Evolutionary conservation across 306 rosid species (phyloP).

Genomic region (Cicer chorassanicum): DNA sequence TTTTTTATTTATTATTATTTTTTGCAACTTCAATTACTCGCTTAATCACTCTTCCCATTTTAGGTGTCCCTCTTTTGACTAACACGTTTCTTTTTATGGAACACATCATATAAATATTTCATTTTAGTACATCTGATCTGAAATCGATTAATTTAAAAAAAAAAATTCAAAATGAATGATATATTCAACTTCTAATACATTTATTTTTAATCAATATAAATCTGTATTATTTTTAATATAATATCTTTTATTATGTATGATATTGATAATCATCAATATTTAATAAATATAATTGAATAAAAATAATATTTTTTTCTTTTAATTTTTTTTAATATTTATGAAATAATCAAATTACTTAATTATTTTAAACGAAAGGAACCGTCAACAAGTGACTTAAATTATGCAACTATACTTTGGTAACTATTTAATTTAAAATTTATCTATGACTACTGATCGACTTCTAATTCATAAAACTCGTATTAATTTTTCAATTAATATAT

Average conservation of each 20-base stretch:
- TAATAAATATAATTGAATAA: too few relatives aligned
- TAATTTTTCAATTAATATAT: too few relatives aligned
- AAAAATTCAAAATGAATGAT: too few relatives aligned
- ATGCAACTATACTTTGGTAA: not conserved
- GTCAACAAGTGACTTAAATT: not conserved
- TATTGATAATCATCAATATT: not conserved
- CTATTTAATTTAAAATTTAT: not conserved
- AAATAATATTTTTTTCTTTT: not conserved
- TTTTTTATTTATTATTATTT: not conserved
- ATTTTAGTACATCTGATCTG: too few relatives aligned
- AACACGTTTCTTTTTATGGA: not conserved
- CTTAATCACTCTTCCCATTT: not conserved
- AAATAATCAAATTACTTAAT: too few relatives aligned
- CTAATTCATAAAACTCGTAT: not conserved
- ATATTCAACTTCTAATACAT: too few relatives aligned
- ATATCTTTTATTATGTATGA: not conserved
- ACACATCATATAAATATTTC: too few relatives aligned
- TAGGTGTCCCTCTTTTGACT: conserved; percentile 44
- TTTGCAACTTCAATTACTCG: not conserved
- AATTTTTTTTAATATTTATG: too few relatives aligned
- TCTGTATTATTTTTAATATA: too few relatives aligned
- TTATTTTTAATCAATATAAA: too few relatives aligned
- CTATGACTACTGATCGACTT: not conserved
- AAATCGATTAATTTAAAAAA: too few relatives aligned
- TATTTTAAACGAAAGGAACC: too few relatives aligned